Evolutionary conservation across 164 flowering plant species (phyloP), one percentile per base, ranked within the genome.

Genomic region (Stephania yunnanensis): DNA sequence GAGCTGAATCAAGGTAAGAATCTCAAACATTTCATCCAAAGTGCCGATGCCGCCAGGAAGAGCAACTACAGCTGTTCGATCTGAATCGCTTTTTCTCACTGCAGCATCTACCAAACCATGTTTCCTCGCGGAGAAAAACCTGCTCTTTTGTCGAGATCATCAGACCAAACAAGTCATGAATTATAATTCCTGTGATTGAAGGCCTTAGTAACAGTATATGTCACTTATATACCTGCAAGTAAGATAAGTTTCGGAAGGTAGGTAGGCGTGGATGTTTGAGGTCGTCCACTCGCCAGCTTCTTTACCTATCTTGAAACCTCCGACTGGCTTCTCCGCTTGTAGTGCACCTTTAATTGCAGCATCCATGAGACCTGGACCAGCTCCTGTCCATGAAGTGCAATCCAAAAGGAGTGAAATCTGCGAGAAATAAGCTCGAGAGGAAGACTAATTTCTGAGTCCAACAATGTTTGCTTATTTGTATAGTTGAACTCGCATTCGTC

Each of bases 331-430:
- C 68, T 87, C 88, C 22, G 93, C 93, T 82, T 89, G 80, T 50
- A 93, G 80, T 72, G 98, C 96, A 68, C 99, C 99, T 80, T 87
- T 87, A 50, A 82, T 90, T 20, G 82, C 96, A 65, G 99, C 98
- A 85, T 95, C 99, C 99, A 93, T 95, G 68, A 95, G 90, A 19
- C 99, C 98, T n/a, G 98, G 98, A 67, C 99, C 98, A 61, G 85
- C 98, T 73, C 98, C 99, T 17, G 95, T 84, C 98, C 98, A 95
- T 48, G 99, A 78, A 25, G 99, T 92, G 84, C 96, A 90, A 73
- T 88, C 86, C 84, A 93, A 83, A 73, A 93, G 93, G 9, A 74
- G 83, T 22, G 97, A 95, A 70, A 91, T 76, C 98, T 95, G 85
- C 67, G 44, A 36, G 31, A 71, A 10, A 46, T 15, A 36, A 68